phyloP scores from a whole-genome alignment of 2,329 filamentous ascomycete species.

The Sporothrix mexicana region DNA sequence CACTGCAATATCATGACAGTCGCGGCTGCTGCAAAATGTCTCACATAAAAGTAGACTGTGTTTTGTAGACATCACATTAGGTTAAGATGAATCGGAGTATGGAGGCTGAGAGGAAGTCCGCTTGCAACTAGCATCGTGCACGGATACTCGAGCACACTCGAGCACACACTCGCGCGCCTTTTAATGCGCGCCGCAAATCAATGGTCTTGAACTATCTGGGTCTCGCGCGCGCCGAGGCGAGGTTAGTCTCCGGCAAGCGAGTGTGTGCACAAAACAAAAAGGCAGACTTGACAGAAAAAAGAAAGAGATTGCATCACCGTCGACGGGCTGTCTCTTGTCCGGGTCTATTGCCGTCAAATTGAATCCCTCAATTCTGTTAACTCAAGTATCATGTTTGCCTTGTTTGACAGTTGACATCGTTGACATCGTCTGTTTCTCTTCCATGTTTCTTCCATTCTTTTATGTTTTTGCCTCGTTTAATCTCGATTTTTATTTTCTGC shows the following conservation, averaged over 20 bases:
- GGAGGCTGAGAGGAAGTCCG: background rate
- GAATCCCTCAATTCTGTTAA: too few species aligned
- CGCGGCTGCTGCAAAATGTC: constrained; percentile 22
- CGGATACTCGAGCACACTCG: background rate
- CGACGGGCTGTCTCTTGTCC: too few species aligned
- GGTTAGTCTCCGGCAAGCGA: background rate
- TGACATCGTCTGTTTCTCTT: background rate
- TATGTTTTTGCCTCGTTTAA: background rate
- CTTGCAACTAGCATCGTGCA: background rate
- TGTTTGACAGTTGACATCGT: too few species aligned
- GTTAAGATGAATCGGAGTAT: background rate
- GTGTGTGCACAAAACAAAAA: background rate
- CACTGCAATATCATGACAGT: constrained; percentile 8
- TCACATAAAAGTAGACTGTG: background rate
- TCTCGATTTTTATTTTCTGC: too few species aligned
- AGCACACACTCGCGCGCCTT: too few species aligned
- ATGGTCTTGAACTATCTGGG: background rate
- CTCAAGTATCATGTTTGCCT: background rate
- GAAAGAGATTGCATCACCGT: constrained; percentile 7
- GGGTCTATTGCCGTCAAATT: too few species aligned
- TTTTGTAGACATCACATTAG: background rate
- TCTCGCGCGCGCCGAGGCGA: constrained; percentile 10
- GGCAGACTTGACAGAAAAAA: background rate
- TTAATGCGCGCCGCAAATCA: background rate
- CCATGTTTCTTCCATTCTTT: background rate